Conservation (phyloP, 2,329 filamentous ascomycete genomes). For the Ceratocystis lukuohia region DNA sequence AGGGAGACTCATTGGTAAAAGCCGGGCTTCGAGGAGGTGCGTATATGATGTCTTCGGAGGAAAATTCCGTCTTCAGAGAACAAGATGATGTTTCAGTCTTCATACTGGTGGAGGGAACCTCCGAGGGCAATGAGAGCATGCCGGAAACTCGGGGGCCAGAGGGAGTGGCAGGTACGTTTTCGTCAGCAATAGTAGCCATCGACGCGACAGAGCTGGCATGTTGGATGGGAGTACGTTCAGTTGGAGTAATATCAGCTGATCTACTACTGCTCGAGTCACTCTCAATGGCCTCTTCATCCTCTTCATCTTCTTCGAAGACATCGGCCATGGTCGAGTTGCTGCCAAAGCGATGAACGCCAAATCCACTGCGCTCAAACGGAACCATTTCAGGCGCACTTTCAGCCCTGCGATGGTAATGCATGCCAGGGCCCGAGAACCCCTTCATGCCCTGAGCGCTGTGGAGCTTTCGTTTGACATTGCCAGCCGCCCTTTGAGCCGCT, state of each 20-base stretch:
- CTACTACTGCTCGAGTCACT: conserved; percentile 19
- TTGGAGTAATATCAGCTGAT: conserved; percentile 18
- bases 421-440: conserved; percentile 53
- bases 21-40: conserved; percentile 24
- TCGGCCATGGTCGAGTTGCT: conserved; percentile 68
- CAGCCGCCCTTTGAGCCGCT: conserved; percentile 46
- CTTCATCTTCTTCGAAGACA: conserved; percentile 67
- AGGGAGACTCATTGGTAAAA: conserved; percentile 25
- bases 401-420: conserved; percentile 64
- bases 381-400: conserved; percentile 70
- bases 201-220: conserved; percentile 16
- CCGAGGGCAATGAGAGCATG: conserved; percentile 13
- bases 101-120: conserved; percentile 22
- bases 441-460: conserved; percentile 64
- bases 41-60: conserved; percentile 34
- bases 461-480: conserved; percentile 49
- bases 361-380: conserved; percentile 51
- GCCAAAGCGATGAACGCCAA: conserved; percentile 47
- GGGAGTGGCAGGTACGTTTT: conserved; percentile 19
- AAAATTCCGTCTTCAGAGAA: conserved; percentile 31
- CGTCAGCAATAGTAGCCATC: conserved; percentile 17
- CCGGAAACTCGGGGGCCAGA: conserved; percentile 14
- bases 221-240: conserved; percentile 15
- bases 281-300: conserved; percentile 30
- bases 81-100: conserved; percentile 37